A percentile compares a stretch with the other conserved stretches of the same genome.
Conservation (phyloP, 208 protist species). For the Balamuthia mandrillaris region DNA sequence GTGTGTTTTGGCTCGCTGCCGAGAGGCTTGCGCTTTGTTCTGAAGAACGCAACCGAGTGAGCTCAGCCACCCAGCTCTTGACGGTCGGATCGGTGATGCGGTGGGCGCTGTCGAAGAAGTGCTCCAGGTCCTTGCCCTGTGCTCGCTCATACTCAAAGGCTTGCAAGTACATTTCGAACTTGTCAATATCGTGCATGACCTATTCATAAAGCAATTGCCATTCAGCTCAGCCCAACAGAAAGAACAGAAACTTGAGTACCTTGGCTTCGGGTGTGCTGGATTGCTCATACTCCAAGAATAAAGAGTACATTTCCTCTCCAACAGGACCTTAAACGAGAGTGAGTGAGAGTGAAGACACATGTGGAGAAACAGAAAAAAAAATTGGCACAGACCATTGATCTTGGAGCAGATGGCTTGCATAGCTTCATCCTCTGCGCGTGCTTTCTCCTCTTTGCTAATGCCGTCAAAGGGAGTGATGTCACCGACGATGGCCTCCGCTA, state of each 20-base stretch:
- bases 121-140: no score
- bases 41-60: no score
- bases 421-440: neutral
- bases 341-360: neutral
- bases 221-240: no score
- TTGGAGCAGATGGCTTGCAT: neutral
- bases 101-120: no score
- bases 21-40: no score
- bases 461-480: neutral
- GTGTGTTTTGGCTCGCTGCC: no score
- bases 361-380: neutral
- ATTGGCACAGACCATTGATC: neutral
- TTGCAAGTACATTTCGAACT: slow-evolving; percentile 7
- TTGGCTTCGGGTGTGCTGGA: neutral
- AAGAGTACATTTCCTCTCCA: no score
- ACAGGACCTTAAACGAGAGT: no score
- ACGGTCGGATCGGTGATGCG: no score
- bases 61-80: no score
- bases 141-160: neutral
- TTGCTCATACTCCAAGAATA: neutral
- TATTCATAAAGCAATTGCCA: no score
- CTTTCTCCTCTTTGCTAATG: neutral
- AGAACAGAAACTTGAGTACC: no score
- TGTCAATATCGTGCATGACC: slow-evolving; percentile 1
- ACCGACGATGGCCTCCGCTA: neutral